Conservation (phyloP, 495 filamentous ascomycete genomes). For the Trichoderma asperelloides region DNA sequence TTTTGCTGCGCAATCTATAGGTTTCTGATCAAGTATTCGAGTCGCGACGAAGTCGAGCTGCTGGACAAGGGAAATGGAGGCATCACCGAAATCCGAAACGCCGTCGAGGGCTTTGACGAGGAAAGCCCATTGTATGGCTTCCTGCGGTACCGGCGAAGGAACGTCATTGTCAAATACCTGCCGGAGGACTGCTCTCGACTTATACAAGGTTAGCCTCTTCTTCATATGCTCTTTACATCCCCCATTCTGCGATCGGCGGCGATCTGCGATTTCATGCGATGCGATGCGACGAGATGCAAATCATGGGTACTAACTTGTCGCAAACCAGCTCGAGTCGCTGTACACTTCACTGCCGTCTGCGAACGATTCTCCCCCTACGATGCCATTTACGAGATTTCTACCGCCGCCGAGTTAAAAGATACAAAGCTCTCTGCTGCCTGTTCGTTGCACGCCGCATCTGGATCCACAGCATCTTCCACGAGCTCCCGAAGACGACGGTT, state of each 20-base stretch:
- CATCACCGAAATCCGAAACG: slow-evolving; percentile 70
- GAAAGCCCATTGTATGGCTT: slow-evolving; percentile 87
- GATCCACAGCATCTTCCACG: slow-evolving; percentile 78
- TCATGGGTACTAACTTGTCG: neutral
- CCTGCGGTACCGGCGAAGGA: slow-evolving; percentile 78
- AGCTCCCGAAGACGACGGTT: slow-evolving; percentile 66
- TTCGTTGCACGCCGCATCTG: slow-evolving; percentile 80
- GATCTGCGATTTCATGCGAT: neutral
- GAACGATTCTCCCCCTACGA: slow-evolving; percentile 87
- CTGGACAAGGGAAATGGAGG: slow-evolving; percentile 72
- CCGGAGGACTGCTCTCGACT: slow-evolving; percentile 85
- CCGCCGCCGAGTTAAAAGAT: slow-evolving; percentile 74
- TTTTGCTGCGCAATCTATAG: slow-evolving; percentile 32
- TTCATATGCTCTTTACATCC: neutral
- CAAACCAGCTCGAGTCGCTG: slow-evolving; percentile 71
- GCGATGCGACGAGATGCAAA: neutral
- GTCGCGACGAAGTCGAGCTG: slow-evolving; percentile 80
- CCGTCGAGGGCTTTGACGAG: slow-evolving; percentile 70
- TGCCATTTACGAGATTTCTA: slow-evolving; percentile 62
- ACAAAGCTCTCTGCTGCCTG: slow-evolving; percentile 80
- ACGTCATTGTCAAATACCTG: slow-evolving; percentile 84
- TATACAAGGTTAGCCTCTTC: slow-evolving; percentile 54
- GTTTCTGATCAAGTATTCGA: slow-evolving; percentile 88
- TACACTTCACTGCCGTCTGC: slow-evolving; percentile 80
- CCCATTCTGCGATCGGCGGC: neutral